phyloP scores from a whole-genome alignment of 2,329 filamentous ascomycete species.

The Rutstroemia sp. region DNA sequence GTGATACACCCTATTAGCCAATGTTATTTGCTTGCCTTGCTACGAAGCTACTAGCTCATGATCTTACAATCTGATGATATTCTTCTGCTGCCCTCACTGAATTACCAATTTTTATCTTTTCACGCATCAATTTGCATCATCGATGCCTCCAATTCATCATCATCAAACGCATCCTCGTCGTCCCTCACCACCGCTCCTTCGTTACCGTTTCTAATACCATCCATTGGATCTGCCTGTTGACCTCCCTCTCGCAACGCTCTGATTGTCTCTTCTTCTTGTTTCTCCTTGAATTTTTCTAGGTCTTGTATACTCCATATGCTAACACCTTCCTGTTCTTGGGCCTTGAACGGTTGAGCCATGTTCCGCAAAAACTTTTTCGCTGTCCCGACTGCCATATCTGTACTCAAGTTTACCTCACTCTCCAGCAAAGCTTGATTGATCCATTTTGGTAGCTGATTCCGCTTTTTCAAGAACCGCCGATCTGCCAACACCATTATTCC shows the following conservation, averaged over 20 bases:
- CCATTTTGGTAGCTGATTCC: slow-evolving; percentile 89
- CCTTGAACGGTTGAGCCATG: slow-evolving; percentile 86
- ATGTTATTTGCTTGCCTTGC: background rate
- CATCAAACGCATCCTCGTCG: slow-evolving; percentile 29
- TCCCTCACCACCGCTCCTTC: slow-evolving; percentile 11
- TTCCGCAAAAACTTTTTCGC: slow-evolving; percentile 83
- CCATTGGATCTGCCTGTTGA: slow-evolving; percentile 6
- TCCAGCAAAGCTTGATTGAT: slow-evolving; percentile 84
- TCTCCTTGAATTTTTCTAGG: slow-evolving; percentile 69
- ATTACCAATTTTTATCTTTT: background rate
- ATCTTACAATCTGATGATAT: slow-evolving; percentile 2
- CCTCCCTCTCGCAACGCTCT: slow-evolving; percentile 46
- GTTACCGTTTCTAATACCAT: slow-evolving; percentile 16
- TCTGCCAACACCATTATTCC: slow-evolving; percentile 99
- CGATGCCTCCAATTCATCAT: slow-evolving; percentile 39
- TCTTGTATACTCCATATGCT: slow-evolving; percentile 85
- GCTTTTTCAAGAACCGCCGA: slow-evolving; percentile 86
- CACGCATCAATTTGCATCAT: slow-evolving; percentile 37
- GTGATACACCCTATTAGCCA: slow-evolving; percentile 1
- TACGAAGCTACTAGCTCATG: background rate
- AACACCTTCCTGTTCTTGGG: slow-evolving; percentile 81
- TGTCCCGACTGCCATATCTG: slow-evolving; percentile 86
- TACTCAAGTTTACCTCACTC: slow-evolving; percentile 81
- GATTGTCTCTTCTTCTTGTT: slow-evolving; percentile 62
- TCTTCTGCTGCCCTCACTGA: background rate